Conservation (phyloP, 2,329 filamentous ascomycete species). For the Delphinella strobiligena region DNA sequence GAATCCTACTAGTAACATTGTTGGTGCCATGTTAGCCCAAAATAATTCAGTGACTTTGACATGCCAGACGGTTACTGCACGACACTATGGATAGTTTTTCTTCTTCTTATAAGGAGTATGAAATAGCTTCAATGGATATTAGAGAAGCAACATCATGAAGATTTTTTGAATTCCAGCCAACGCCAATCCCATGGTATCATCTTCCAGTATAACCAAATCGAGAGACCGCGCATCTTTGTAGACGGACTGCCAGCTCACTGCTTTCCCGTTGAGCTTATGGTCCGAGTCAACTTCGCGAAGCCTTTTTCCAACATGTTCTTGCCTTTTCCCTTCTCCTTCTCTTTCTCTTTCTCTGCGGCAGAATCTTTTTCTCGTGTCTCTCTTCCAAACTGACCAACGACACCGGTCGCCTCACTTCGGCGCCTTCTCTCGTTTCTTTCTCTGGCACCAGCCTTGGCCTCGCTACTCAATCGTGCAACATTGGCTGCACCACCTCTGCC, state of each 20-base stretch:
- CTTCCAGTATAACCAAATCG: neutral
- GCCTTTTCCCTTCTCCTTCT: slow-evolving; percentile 2
- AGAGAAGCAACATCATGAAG: too few species aligned
- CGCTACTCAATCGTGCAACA: slow-evolving; percentile 35
- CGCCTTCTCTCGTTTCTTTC: slow-evolving; percentile 19
- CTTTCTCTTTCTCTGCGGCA: slow-evolving; percentile 33
- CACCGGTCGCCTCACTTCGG: slow-evolving; percentile 18
- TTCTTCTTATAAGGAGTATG: too few species aligned
- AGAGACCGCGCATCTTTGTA: neutral
- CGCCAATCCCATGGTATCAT: neutral
- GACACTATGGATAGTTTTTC: too few species aligned
- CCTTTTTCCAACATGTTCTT: neutral
- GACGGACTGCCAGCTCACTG: neutral
- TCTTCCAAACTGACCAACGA: slow-evolving; percentile 24
- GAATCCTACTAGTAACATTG: too few species aligned
- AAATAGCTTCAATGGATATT: too few species aligned
- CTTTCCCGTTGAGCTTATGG: neutral
- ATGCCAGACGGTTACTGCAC: too few species aligned
- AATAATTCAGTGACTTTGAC: too few species aligned
- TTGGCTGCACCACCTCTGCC: slow-evolving; percentile 70
- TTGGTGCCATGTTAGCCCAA: too few species aligned
- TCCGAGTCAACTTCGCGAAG: neutral
- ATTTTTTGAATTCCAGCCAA: neutral
- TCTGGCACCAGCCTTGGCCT: slow-evolving; percentile 3
- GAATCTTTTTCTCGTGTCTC: slow-evolving; percentile 28